Conservation (phyloP, 208 protist genomes). For the Crithidia acanthocephali region DNA sequence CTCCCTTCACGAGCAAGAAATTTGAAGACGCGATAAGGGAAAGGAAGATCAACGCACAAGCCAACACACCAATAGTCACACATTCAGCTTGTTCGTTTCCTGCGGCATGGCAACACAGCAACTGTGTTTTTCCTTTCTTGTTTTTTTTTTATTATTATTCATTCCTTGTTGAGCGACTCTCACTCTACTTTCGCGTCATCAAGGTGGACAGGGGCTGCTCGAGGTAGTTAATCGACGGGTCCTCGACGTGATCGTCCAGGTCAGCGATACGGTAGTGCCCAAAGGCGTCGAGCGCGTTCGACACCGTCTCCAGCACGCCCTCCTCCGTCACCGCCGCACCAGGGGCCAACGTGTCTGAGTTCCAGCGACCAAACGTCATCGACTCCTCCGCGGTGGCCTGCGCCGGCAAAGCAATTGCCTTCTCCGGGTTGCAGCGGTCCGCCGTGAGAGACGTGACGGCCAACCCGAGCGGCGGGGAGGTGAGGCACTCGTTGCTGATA, state of each 20-base stretch:
- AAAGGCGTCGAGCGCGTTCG: slow-evolving; percentile 74
- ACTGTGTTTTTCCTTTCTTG: not conserved
- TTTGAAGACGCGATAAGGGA: too few species aligned
- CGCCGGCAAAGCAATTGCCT: slow-evolving; percentile 35
- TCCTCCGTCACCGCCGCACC: slow-evolving; percentile 49
- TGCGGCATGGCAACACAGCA: too few species aligned
- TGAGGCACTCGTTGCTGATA: slow-evolving; percentile 68
- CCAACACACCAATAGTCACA: too few species aligned
- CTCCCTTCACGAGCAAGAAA: too few species aligned
- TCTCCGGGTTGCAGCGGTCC: slow-evolving; percentile 40
- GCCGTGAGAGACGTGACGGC: slow-evolving; percentile 45
- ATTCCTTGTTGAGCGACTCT: not conserved
- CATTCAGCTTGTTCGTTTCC: too few species aligned
- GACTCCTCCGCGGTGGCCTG: slow-evolving; percentile 21
- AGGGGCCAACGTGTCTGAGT: slow-evolving; percentile 72
- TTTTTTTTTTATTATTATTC: slow-evolving; percentile 1
- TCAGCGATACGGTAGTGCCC: slow-evolving; percentile 80
- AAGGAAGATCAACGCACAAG: too few species aligned
- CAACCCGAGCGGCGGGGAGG: slow-evolving; percentile 46
- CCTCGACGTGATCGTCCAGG: slow-evolving; percentile 90
- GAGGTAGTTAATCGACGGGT: slow-evolving; percentile 76
- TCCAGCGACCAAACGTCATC: slow-evolving; percentile 75
- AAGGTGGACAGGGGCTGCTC: slow-evolving; percentile 65
- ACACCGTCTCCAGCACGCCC: slow-evolving; percentile 59
- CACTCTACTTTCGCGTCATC: slow-evolving; percentile 40